These are phyloP conservation scores for Coemansia javaensis DNA, from an alignment of 192 early-diverging fungal species.

Conservation along the genomic window DNA sequence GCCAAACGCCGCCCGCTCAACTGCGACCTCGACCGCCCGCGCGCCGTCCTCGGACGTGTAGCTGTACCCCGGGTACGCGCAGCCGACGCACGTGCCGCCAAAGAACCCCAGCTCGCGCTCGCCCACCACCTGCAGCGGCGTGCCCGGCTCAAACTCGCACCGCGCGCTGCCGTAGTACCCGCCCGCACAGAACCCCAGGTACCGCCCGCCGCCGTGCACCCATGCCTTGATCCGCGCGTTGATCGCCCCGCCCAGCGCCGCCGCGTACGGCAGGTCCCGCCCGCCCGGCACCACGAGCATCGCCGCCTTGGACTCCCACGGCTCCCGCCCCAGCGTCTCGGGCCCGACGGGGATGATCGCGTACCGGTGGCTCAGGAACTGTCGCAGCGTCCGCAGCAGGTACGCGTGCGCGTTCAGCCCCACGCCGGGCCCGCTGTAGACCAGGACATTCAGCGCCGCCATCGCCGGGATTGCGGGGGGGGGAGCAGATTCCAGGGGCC, in stretches of 20 bases:
- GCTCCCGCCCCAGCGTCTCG: constrained; percentile 61
- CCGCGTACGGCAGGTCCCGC: constrained; percentile 75
- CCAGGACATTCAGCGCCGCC: constrained; percentile 42
- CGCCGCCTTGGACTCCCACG: constrained; percentile 86
- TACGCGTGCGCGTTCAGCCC: constrained; percentile 31
- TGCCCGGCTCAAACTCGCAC: constrained; percentile 75
- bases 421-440: constrained; percentile 47
- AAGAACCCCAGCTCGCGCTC: constrained; percentile 70
- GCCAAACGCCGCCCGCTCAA: constrained; percentile 31
- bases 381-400: constrained; percentile 59
- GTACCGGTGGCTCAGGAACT: constrained; percentile 73
- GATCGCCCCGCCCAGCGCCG: constrained; percentile 60
- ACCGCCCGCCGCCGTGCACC: constrained; percentile 74
- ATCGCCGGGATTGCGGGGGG: constrained; percentile 8
- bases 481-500: no score
- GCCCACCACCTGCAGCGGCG: constrained; percentile 63
- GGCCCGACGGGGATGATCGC: constrained; percentile 85
- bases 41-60: constrained; percentile 80
- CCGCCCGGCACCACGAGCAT: constrained; percentile 89
- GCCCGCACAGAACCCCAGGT: constrained; percentile 91
- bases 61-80: constrained; percentile 73
- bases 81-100: constrained; percentile 63
- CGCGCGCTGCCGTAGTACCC: constrained; percentile 70
- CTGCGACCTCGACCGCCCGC: constrained; percentile 52
- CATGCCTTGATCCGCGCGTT: constrained; percentile 62